These are phyloP conservation scores for Arthrobotrys pseudoclavata DNA, from an alignment of 2,329 filamentous ascomycete species.

Conservation along the genomic window DNA sequence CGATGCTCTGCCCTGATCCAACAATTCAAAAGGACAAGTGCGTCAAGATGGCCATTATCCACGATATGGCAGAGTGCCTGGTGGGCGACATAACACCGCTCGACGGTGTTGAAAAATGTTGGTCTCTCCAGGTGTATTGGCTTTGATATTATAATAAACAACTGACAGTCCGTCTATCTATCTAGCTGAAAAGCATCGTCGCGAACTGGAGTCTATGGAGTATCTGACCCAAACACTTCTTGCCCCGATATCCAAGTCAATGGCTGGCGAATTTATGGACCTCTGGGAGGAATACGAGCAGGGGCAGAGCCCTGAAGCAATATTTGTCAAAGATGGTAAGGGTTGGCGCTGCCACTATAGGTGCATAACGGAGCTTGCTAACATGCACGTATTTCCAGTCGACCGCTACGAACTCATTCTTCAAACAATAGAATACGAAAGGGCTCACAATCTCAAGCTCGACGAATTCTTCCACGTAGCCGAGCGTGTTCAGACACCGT, in stretches of 20 bases:
- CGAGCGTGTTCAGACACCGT: constrained; percentile 78
- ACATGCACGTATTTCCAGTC: constrained; percentile 68
- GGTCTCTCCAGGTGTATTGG: background rate
- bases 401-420: constrained; percentile 96
- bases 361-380: background rate
- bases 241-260: constrained; percentile 80
- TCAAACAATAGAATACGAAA: constrained; percentile 98
- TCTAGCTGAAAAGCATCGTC: constrained; percentile 80
- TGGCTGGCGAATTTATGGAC: constrained; percentile 78
- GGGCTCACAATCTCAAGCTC: constrained; percentile 78
- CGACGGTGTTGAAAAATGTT: constrained; percentile 80
- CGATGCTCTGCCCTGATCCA: constrained; percentile 85
- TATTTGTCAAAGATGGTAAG: constrained; percentile 84
- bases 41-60: constrained; percentile 93
- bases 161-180: constrained; percentile 60
- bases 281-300: constrained; percentile 98
- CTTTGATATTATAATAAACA: background rate
- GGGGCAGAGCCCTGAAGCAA: constrained; percentile 82
- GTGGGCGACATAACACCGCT: constrained; percentile 98
- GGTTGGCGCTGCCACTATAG: background rate
- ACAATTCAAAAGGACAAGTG: constrained; percentile 82
- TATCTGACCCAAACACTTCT: constrained; percentile 82
- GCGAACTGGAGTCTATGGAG: constrained; percentile 91
- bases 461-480: constrained; percentile 89
- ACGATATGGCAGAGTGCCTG: constrained; percentile 96